A percentile compares a stretch with the other conserved stretches of the same genome.
Conservation (phyloP, 768 basidiomycete genomes). For the Glaciozyma antarctica region DNA sequence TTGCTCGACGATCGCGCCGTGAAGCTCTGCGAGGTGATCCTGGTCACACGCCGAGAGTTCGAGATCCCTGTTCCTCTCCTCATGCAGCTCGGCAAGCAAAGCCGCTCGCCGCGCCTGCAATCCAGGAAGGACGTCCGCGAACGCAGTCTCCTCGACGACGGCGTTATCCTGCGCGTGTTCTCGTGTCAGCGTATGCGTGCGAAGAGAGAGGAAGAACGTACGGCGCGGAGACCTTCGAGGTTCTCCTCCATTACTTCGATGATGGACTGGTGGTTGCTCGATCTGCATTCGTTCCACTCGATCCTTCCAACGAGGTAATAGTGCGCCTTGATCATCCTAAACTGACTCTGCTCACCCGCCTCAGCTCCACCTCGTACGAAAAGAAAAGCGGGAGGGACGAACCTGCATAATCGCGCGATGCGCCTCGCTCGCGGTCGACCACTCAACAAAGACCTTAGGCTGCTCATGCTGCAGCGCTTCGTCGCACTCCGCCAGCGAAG, state of each 20-base stretch:
- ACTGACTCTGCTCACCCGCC: conserved; percentile 24
- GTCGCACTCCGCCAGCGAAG: conserved; percentile 7
- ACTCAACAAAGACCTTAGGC: conserved; percentile 30
- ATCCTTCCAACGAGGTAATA: conserved; percentile 20
- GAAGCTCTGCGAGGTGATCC: conserved; percentile 25
- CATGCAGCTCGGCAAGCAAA: conserved; percentile 23
- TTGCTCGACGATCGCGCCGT: conserved; percentile 34
- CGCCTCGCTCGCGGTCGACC: conserved; percentile 27
- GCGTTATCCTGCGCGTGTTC: conserved; percentile 18
- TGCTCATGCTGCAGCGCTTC: conserved; percentile 11
- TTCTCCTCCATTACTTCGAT: conserved; percentile 26
- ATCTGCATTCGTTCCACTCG: conserved; percentile 33
- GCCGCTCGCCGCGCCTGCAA: conserved; percentile 28
- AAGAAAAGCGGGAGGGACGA: not conserved
- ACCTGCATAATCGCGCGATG: conserved; percentile 30
- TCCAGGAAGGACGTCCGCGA: conserved; percentile 15
- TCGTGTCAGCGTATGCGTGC: not conserved
- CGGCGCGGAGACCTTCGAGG: conserved; percentile 19
- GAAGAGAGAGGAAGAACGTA: not conserved
- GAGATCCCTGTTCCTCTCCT: conserved; percentile 27
- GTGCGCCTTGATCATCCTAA: conserved; percentile 31
- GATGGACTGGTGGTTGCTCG: conserved; percentile 18
- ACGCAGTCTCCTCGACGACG: conserved; percentile 2
- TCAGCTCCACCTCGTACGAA: no score
- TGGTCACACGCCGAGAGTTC: conserved; percentile 31